Conservation (phyloP, 306 rosid species). For the Fragaria iinumae region DNA sequence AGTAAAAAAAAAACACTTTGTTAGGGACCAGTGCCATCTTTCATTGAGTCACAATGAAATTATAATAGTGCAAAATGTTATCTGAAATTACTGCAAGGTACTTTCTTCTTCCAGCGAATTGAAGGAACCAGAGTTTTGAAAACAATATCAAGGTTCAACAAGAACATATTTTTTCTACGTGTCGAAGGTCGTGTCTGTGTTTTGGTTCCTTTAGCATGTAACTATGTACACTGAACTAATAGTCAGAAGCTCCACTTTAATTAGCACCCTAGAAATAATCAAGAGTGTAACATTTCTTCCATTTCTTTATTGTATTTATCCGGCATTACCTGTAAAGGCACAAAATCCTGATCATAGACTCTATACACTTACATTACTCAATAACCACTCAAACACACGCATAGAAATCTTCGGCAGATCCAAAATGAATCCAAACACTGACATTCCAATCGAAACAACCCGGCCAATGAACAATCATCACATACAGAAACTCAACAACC, state of each 20-base stretch:
- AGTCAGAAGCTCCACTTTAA: background rate
- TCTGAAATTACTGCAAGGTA: background rate
- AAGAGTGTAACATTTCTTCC: background rate
- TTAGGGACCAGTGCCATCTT: conserved; percentile 17
- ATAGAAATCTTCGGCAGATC: conserved; percentile 21
- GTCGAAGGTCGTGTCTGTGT: background rate
- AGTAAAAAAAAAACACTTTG: conserved; percentile 21
- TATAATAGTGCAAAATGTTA: background rate
- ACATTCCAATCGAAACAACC: conserved; percentile 24
- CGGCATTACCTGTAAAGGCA: background rate
- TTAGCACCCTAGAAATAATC: background rate
- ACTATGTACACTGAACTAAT: background rate
- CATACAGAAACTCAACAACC: conserved; percentile 25
- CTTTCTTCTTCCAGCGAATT: background rate
- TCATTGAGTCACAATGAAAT: background rate
- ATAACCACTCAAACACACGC: background rate
- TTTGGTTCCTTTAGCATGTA: background rate
- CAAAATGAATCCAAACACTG: conserved; percentile 23
- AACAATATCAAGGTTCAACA: background rate
- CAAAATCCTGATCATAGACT: background rate
- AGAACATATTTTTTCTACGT: background rate
- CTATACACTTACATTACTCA: conserved; percentile 9
- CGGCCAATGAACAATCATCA: conserved; percentile 17
- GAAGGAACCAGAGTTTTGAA: background rate
- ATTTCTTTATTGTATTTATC: background rate